These are phyloP conservation scores for Lachnellula occidentalis DNA, from an alignment of 2,329 filamentous ascomycete genomes.

Conservation along the genomic window DNA sequence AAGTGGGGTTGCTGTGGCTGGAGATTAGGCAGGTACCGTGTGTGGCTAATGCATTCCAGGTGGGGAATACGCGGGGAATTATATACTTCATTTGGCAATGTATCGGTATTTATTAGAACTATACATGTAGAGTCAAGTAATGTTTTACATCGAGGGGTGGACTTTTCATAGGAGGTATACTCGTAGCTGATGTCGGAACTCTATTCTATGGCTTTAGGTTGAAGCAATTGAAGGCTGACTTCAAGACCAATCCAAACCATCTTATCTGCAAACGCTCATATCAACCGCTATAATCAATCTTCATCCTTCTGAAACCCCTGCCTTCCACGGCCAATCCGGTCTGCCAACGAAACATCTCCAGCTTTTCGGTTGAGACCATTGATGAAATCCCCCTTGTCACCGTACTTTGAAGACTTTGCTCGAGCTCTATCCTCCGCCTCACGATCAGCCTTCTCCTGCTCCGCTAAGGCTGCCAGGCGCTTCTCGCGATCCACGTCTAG, in stretches of 20 bases:
- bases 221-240: too few relatives aligned
- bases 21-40: neutral
- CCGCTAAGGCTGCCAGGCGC: conserved; percentile 61
- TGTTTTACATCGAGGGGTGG: too few relatives aligned
- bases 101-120: too few relatives aligned
- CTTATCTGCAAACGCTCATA: neutral
- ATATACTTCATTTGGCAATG: too few relatives aligned
- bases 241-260: neutral
- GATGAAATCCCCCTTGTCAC: conserved; percentile 59
- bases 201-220: too few relatives aligned
- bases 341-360: conserved; percentile 45
- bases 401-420: conserved; percentile 53
- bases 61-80: too few relatives aligned
- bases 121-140: too few relatives aligned
- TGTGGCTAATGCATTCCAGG: neutral
- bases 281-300: conserved; percentile 11
- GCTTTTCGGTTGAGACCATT: conserved; percentile 57
- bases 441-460: conserved; percentile 56
- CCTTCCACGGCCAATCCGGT: conserved; percentile 45
- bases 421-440: conserved; percentile 63
- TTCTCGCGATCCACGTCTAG: conserved; percentile 66
- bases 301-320: conserved; percentile 44
- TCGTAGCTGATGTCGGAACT: too few relatives aligned
- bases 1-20: neutral
- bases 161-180: too few relatives aligned